These are phyloP conservation scores for Peronosclerospora sorghi DNA, from an alignment of 352 stramenopile genomes.

Conservation along the genomic window DNA sequence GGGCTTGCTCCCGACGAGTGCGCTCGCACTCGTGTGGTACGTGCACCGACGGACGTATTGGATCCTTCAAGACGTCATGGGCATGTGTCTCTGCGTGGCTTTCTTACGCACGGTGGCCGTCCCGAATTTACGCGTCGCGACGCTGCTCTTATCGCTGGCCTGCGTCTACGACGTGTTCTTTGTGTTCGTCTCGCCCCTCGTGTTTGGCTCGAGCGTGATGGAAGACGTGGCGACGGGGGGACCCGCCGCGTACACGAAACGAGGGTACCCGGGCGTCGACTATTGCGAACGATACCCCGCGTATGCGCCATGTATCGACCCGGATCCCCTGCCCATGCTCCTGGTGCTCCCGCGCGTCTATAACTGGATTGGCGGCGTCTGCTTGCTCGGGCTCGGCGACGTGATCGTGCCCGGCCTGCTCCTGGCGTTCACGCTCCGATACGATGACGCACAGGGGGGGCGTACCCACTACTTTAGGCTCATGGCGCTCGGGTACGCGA, in stretches of 20 bases:
- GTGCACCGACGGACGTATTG: conserved; percentile 69
- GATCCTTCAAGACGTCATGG: conserved; percentile 88
- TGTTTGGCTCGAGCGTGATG: no score
- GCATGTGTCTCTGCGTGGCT: no score
- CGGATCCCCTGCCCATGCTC: conserved; percentile 91
- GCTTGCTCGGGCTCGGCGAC: no score
- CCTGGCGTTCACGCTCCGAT: no score
- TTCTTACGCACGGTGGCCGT: conserved; percentile 88
- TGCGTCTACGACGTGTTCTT: conserved; percentile 96
- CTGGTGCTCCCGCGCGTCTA: conserved; percentile 89
- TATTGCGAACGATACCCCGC: no score
- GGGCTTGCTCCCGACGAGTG: conserved; percentile 29
- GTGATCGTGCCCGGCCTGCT: no score
- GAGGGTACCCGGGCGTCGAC: no score
- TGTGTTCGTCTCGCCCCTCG: conserved; percentile 87
- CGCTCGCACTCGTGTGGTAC: no score
- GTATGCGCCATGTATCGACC: conserved; percentile 51
- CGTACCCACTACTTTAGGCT: conserved; percentile 77
- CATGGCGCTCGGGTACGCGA: conserved; percentile 86
- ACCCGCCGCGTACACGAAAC: no score
- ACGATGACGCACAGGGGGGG: conserved; percentile 49
- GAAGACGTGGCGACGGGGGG: no score
- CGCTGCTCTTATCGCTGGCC: conserved; percentile 81
- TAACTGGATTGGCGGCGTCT: no score
- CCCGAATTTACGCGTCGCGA: conserved; percentile 85